These are phyloP conservation scores for Hypericum perforatum DNA, from an alignment of 345 rosid species.

Conservation along the genomic window DNA sequence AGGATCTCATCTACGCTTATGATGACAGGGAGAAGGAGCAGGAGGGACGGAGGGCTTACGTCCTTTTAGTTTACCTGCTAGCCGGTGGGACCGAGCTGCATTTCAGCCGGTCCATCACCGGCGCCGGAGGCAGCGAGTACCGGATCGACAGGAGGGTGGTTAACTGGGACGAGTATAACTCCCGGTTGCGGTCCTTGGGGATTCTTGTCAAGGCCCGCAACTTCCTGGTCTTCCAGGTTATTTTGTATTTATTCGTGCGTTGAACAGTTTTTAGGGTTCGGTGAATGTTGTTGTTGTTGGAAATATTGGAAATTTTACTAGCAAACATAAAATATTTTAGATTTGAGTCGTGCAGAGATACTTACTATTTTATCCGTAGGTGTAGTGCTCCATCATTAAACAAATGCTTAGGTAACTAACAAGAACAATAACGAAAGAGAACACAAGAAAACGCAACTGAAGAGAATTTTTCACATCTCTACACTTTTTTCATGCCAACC, in stretches of 20 bases:
- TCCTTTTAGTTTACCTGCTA: slow-evolving; percentile 61
- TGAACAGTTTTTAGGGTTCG: not conserved
- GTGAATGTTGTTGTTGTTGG: no score
- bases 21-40: slow-evolving; percentile 91
- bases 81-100: slow-evolving; percentile 62
- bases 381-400: no score
- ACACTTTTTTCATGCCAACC: no score
- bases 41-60: slow-evolving; percentile 77
- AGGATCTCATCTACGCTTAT: slow-evolving; percentile 87
- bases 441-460: no score
- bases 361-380: no score
- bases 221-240: slow-evolving; percentile 93
- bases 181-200: slow-evolving; percentile 60
- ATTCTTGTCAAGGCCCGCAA: slow-evolving; percentile 96
- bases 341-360: no score
- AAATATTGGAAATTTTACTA: no score
- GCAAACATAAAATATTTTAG: no score
- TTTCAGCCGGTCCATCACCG: slow-evolving; percentile 65
- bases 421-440: no score
- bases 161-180: slow-evolving; percentile 82
- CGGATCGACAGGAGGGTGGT: slow-evolving; percentile 67
- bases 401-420: no score
- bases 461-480: no score
- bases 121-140: slow-evolving; percentile 82
- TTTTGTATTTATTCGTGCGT: not conserved